Evolutionary conservation across 768 basidiomycete species (phyloP).

Genomic region (Tricholoma saponaceum): DNA sequence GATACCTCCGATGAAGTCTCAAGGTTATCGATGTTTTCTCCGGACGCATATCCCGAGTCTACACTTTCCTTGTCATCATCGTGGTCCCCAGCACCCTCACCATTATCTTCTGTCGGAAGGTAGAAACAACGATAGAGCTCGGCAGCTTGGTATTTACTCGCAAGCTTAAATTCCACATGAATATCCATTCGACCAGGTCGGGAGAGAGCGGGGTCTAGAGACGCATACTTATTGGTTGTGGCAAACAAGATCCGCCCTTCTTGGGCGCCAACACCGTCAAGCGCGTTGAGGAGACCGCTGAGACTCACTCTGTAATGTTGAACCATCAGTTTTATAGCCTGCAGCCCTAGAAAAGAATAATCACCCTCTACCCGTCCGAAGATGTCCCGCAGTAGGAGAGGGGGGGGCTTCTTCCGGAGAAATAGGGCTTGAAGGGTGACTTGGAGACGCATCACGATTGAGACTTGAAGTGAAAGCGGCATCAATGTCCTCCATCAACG

Average conservation of each 20-base stretch:
- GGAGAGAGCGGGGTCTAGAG: conserved; percentile 68
- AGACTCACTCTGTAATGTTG: background rate
- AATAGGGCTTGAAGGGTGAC: background rate
- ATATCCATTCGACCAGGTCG: conserved; percentile 79
- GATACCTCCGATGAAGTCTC: background rate
- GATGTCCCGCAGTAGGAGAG: conserved; percentile 2
- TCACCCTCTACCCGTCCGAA: background rate
- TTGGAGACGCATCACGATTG: conserved; percentile 31
- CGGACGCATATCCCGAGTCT: conserved; percentile 21
- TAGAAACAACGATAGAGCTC: conserved; percentile 69
- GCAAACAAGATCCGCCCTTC: conserved; percentile 78
- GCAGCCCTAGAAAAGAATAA: conserved; percentile 4
- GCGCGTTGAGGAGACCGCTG: conserved; percentile 57
- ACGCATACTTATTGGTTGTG: conserved; percentile 66
- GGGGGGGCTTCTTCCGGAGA: conserved; percentile 3
- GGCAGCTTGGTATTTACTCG: conserved; percentile 60
- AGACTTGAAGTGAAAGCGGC: conserved; percentile 56
- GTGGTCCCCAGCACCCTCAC: background rate
- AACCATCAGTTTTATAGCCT: background rate
- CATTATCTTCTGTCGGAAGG: conserved; percentile 30
- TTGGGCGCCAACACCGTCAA: conserved; percentile 72
- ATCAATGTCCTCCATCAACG: conserved; percentile 84
- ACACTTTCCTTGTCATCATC: conserved; percentile 2
- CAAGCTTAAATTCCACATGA: conserved; percentile 68
- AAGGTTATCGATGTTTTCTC: conserved; percentile 5